Percentiles rank a stretch among this genome's conserved stretches.
Conservation (phyloP, 306 rosid species). For the Hippophae rhamnoides region DNA sequence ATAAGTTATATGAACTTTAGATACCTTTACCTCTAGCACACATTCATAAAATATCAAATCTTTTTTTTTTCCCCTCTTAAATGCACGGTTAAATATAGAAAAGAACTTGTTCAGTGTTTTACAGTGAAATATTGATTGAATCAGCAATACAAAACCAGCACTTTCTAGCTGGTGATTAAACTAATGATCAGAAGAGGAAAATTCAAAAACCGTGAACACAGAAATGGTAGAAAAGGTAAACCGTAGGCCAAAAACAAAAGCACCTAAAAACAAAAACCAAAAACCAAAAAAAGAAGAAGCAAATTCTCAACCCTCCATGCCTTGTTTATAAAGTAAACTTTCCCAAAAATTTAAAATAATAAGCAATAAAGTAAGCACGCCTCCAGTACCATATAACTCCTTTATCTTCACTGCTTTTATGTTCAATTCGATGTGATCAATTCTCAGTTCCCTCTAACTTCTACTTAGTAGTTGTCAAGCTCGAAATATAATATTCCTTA, state of each 20-base stretch:
- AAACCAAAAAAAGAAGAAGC: too few relatives aligned
- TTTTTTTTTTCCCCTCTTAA: too few relatives aligned
- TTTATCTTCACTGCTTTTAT: constrained; percentile 10
- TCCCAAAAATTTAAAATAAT: constrained; percentile 3
- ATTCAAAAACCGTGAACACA: constrained; percentile 24
- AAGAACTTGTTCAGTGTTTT: neutral
- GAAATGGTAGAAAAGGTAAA: constrained; percentile 18
- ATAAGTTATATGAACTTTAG: too few relatives aligned
- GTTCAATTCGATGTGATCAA: constrained; percentile 23
- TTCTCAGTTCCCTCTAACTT: neutral
- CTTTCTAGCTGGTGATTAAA: too few relatives aligned
- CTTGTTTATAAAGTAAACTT: constrained; percentile 17
- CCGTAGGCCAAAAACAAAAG: constrained; percentile 17
- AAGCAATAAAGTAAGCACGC: constrained; percentile 11
- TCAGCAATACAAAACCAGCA: too few relatives aligned
- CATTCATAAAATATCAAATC: too few relatives aligned
- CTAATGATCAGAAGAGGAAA: constrained; percentile 1
- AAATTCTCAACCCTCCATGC: constrained; percentile 18
- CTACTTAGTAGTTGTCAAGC: neutral
- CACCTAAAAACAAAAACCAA: constrained; percentile 15
- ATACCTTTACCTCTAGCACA: too few relatives aligned
- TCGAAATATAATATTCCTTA: neutral
- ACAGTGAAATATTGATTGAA: neutral
- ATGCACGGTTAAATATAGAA: neutral
- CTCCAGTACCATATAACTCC: constrained; percentile 17